Evolutionary conservation across 1,139 yeast species (phyloP).

Genomic region (Hyphopichia pseudoburtonii): DNA sequence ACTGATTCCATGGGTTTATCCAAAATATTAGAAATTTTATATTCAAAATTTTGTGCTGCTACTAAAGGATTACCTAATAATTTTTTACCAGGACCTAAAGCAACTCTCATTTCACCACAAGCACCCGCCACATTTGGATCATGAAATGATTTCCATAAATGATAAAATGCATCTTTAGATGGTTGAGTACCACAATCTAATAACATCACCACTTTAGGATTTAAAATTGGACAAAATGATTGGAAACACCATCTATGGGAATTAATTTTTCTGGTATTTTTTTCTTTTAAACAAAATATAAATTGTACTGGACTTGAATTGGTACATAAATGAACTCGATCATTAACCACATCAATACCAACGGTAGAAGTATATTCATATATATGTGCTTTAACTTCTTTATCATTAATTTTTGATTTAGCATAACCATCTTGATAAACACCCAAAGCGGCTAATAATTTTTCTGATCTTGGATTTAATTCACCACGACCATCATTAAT

Average conservation of each 20-base stretch:
- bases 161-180: constrained; percentile 66
- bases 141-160: constrained; percentile 73
- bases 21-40: constrained; percentile 76
- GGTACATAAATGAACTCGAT: constrained; percentile 53
- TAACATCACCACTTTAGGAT: constrained; percentile 70
- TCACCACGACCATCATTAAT: constrained; percentile 79
- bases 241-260: constrained; percentile 87
- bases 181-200: constrained; percentile 85
- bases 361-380: constrained; percentile 81
- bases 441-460: constrained; percentile 70
- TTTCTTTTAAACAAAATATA: constrained; percentile 74
- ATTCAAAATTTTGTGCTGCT: constrained; percentile 84
- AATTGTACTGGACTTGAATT: constrained; percentile 71
- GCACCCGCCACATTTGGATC: constrained; percentile 83
- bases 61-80: constrained; percentile 70
- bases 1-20: constrained; percentile 85
- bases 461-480: constrained; percentile 63
- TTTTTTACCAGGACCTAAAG: constrained; percentile 56
- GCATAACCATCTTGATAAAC: constrained; percentile 83
- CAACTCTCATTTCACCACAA: constrained; percentile 79
- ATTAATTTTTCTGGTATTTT: constrained; percentile 72
- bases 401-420: constrained; percentile 70
- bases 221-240: constrained; percentile 68
- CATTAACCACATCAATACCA: constrained; percentile 65
- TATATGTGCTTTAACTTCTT: constrained; percentile 67